Evolutionary conservation across 352 stramenopile species (phyloP).

Genomic region (Aphanomyces astaci): DNA sequence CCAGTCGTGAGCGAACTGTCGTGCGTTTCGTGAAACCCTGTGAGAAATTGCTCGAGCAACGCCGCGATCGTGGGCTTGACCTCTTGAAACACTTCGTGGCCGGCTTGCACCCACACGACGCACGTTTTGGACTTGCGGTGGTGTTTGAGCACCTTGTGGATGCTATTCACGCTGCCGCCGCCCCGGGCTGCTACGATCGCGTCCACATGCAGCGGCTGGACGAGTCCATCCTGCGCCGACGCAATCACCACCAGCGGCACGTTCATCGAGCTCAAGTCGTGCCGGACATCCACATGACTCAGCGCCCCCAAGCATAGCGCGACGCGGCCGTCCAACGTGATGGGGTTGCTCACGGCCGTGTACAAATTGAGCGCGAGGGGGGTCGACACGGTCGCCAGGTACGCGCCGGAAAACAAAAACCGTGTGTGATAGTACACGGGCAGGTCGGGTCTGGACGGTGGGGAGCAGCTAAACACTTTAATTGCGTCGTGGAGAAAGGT

Average conservation of each 20-base stretch:
- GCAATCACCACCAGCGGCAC: conserved; percentile 85
- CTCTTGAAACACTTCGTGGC: conserved; percentile 93
- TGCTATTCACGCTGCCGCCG: conserved; percentile 59
- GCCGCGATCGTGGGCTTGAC: conserved; percentile 74
- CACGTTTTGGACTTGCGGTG: conserved; percentile 32
- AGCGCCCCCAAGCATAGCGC: conserved; percentile 86
- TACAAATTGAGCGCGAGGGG: conserved; percentile 94
- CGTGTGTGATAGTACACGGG: conserved; percentile 93
- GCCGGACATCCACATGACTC: conserved; percentile 65
- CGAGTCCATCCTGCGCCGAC: conserved; percentile 77
- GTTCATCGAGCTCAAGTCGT: conserved; percentile 44
- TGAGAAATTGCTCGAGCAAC: conserved; percentile 90
- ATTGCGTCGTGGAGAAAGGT: conserved; percentile 92
- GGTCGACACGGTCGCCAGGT: conserved; percentile 87
- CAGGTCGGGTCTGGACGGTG: conserved; percentile 85
- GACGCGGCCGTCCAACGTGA: conserved; percentile 85
- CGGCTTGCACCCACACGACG: conserved; percentile 84
- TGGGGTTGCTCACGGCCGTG: conserved; percentile 92
- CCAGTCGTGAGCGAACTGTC: conserved; percentile 42
- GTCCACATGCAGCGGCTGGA: conserved; percentile 80
- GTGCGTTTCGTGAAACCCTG: conserved; percentile 89
- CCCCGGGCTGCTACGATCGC: conserved; percentile 49
- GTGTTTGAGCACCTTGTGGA: conserved; percentile 60
- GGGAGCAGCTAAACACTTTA: conserved; percentile 90
- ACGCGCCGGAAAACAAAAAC: conserved; percentile 89